Conservation (phyloP, 805 yeast genomes). For the Nakazawaea molendinolei region DNA sequence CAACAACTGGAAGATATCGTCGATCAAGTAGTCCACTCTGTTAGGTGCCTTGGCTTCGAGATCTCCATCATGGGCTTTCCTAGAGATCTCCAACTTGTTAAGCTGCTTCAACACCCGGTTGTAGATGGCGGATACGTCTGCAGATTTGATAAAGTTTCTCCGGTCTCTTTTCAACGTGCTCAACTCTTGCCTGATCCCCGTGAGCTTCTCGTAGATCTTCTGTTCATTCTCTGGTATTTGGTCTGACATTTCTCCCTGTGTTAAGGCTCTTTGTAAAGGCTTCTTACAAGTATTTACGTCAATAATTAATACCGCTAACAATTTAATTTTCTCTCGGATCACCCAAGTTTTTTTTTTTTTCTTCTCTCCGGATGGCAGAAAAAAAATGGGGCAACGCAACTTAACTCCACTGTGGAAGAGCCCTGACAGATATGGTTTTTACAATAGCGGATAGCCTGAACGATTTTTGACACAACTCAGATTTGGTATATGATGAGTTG, state of each 20-base stretch:
- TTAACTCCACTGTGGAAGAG: no score
- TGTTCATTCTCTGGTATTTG: conserved; percentile 26
- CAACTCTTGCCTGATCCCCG: conserved; percentile 35
- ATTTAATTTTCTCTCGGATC: background rate
- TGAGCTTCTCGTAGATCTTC: conserved; percentile 30
- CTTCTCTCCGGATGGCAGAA: background rate
- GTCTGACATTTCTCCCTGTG: conserved; percentile 17
- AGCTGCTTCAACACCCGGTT: conserved; percentile 48
- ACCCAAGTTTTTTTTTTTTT: background rate
- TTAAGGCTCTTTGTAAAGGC: background rate
- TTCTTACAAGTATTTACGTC: background rate
- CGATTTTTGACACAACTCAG: no score
- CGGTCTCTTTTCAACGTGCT: conserved; percentile 56
- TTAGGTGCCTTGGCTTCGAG: conserved; percentile 34
- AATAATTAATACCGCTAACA: background rate
- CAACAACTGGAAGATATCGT: conserved; percentile 84
- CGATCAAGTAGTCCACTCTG: conserved; percentile 66
- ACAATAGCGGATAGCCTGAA: no score
- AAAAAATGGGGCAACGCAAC: background rate
- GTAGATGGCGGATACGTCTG: conserved; percentile 57
- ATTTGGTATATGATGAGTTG: no score
- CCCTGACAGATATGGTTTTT: no score
- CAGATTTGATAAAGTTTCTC: conserved; percentile 55
- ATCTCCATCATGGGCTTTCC: conserved; percentile 32
- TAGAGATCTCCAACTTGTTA: conserved; percentile 43